Conservation (phyloP, 2,329 filamentous ascomycete species). For the Aspergillus ustus region DNA sequence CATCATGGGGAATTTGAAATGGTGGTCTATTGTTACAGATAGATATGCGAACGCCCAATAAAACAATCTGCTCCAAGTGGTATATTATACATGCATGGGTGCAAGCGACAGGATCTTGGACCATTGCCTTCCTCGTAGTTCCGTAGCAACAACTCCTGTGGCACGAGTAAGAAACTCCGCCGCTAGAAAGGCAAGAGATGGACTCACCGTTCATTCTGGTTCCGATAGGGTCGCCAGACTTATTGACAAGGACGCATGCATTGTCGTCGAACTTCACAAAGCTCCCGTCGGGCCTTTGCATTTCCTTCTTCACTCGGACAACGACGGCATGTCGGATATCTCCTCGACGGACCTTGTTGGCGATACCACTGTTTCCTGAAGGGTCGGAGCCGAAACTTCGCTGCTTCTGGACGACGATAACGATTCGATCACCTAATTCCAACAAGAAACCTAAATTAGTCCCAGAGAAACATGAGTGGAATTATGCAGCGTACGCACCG, state of each 20-base stretch:
- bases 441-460: conserved; percentile 15
- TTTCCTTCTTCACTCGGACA: conserved; percentile 86
- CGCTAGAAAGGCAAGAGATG: background rate
- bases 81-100: conserved; percentile 72
- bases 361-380: conserved; percentile 72
- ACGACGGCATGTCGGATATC: conserved; percentile 96
- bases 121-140: conserved; percentile 92
- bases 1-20: conserved; percentile 8
- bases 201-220: conserved; percentile 78
- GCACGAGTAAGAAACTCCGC: conserved; percentile 25
- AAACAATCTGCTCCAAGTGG: conserved; percentile 35
- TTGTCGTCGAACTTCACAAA: conserved; percentile 96
- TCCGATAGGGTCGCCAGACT: conserved; percentile 92
- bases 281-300: conserved; percentile 84
- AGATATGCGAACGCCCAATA: conserved; percentile 24
- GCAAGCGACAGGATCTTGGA: conserved; percentile 97
- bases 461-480: background rate
- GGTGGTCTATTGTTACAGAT: conserved; percentile 38
- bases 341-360: conserved; percentile 93
- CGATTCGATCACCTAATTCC: conserved; percentile 82
- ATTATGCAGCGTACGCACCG: conserved; percentile 61
- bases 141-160: conserved; percentile 79
- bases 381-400: conserved; percentile 74
- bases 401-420: conserved; percentile 97
- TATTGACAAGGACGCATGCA: conserved; percentile 96